A percentile compares a stretch with the other conserved stretches of the same genome.
Evolutionary conservation across 495 filamentous ascomycete species (phyloP).

Genomic region (Cetradonia linearis): DNA sequence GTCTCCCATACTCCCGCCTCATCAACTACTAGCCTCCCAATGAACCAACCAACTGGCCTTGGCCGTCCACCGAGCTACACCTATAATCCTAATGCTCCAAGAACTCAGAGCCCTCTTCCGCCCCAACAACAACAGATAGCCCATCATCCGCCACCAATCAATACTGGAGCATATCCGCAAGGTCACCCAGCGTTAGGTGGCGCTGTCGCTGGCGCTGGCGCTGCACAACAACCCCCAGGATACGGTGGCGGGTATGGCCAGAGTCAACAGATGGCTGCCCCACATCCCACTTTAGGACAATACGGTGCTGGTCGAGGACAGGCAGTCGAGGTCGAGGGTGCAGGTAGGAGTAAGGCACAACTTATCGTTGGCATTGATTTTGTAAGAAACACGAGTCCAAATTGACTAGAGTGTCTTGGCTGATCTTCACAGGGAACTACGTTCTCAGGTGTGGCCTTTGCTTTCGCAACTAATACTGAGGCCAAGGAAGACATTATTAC

Average conservation of each 20-base stretch:
- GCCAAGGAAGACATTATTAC: conserved; percentile 70
- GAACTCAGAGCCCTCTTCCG: conserved; percentile 48
- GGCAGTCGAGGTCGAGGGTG: conserved; percentile 77
- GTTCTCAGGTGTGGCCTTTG: conserved; percentile 70
- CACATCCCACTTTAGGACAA: conserved; percentile 31
- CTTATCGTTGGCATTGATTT: conserved; percentile 67
- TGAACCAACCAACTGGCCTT: conserved; percentile 36
- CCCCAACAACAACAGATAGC: conserved; percentile 51
- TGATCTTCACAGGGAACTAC: conserved; percentile 50
- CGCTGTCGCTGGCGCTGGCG: too few species aligned
- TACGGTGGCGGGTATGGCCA: conserved; percentile 38
- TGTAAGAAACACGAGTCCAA: conserved; percentile 22
- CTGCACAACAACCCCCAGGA: conserved; percentile 35
- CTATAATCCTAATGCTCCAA: conserved; percentile 49
- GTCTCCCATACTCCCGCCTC: conserved; percentile 30
- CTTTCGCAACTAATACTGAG: conserved; percentile 68
- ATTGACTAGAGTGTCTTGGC: neutral
- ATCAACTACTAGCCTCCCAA: conserved; percentile 43
- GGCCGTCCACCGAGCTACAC: conserved; percentile 67
- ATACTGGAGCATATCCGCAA: conserved; percentile 49
- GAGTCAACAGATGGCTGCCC: conserved; percentile 25
- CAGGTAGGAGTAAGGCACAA: conserved; percentile 60
- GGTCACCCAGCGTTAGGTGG: conserved; percentile 42
- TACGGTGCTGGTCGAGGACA: conserved; percentile 41
- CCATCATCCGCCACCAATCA: conserved; percentile 59